Evolutionary conservation across 139 green algal species (phyloP).

Genomic region (Chlamydomonas sp.): DNA sequence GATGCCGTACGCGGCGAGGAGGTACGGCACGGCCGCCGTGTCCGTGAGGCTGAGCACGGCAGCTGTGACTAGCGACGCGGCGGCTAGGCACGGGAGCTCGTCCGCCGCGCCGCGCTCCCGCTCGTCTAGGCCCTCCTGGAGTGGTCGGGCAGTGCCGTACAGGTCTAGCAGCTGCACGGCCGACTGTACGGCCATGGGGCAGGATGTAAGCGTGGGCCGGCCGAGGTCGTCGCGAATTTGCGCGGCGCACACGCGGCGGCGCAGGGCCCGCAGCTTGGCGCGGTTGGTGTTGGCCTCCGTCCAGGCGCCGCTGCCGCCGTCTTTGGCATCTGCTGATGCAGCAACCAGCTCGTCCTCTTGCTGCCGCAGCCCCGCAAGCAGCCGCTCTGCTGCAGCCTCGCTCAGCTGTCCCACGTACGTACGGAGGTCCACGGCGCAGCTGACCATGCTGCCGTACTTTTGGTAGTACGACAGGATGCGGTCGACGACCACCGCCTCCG

Average conservation of each 20-base stretch:
- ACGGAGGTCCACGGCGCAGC: conserved; percentile 62
- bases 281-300: neutral
- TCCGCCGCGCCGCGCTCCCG: conserved; percentile 82
- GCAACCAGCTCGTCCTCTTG: neutral
- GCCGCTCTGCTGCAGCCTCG: neutral
- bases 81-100: conserved; percentile 74
- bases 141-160: conserved; percentile 52
- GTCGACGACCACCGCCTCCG: conserved; percentile 36
- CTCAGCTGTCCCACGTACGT: conserved; percentile 41
- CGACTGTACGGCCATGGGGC: neutral
- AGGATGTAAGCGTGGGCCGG: conserved; percentile 3
- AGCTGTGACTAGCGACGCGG: conserved; percentile 53
- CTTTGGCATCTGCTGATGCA: neutral
- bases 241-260: conserved; percentile 31
- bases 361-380: neutral
- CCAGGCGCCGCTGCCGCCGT: neutral
- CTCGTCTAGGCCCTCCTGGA: conserved; percentile 72
- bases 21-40: neutral
- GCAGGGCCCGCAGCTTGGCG: conserved; percentile 13
- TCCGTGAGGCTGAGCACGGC: neutral
- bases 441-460: conserved; percentile 53
- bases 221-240: conserved; percentile 70
- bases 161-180: conserved; percentile 57
- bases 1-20: conserved; percentile 32
- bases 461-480: conserved; percentile 46